Percentiles rank a stretch among this genome's conserved stretches.
Evolutionary conservation across 1,284 basidiomycete species (phyloP).

Genomic region (Ceratobasidium sp.): DNA sequence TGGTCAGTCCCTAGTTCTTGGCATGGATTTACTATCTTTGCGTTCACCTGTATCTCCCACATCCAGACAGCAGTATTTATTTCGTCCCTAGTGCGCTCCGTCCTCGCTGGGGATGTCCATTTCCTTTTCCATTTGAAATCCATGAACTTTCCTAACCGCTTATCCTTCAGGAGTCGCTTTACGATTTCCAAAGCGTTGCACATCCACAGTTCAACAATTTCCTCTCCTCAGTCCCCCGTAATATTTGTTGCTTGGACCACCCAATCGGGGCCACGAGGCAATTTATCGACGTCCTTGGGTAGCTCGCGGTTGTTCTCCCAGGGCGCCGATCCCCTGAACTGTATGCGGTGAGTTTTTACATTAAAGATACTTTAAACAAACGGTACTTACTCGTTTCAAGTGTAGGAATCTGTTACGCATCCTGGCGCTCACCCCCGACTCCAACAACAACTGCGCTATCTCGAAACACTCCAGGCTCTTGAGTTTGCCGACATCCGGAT

Average conservation of each 20-base stretch:
- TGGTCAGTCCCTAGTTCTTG: no score
- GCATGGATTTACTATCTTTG: not conserved
- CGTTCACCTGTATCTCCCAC: slow-evolving; percentile 42
- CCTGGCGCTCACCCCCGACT: slow-evolving; percentile 1
- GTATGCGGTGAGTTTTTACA: not conserved
- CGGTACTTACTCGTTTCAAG: not conserved
- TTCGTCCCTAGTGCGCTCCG: slow-evolving; percentile 20
- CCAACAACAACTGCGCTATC: slow-evolving; percentile 2
- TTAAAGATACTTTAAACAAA: not conserved
- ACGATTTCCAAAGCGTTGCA: slow-evolving; percentile 53
- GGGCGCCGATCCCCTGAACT: not conserved
- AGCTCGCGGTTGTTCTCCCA: slow-evolving; percentile 6
- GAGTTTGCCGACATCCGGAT: not conserved
- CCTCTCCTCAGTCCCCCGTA: slow-evolving; percentile 45
- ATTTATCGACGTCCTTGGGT: slow-evolving; percentile 11
- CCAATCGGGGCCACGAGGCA: slow-evolving; percentile 5
- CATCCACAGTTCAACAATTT: slow-evolving; percentile 53
- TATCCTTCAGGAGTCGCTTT: slow-evolving; percentile 51
- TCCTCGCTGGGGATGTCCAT: not conserved
- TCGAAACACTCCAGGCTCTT: not conserved
- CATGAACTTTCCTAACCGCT: slow-evolving; percentile 14
- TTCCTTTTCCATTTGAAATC: not conserved
- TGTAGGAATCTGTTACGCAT: not conserved
- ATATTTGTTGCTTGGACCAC: slow-evolving; percentile 35
- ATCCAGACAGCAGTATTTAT: slow-evolving; percentile 31